Base-by-base conservation (phyloP, 2,329 filamentous ascomycete species). In the Scleromitrula shiraiana region DNA sequence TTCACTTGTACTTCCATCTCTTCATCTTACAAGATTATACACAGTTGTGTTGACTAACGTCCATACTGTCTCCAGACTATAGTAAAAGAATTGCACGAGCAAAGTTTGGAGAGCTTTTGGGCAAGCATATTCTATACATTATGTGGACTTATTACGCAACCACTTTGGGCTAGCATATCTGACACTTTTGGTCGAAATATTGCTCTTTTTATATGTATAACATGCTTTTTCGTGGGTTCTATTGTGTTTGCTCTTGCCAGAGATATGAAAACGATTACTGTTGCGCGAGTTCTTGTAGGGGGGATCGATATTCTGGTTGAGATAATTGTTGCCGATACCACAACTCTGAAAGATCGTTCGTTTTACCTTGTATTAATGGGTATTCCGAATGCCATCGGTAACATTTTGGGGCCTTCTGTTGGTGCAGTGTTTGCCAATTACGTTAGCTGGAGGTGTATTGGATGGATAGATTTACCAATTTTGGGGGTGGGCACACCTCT, bases 101-200 rank as follows among this genome's bases (percentile, higher is more conserved):
- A 67, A 0, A 74, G 73, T 2, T 69, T 78, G 20, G 70, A 84
- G 63, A 77, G 78, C 0, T 85, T 85, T 58, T 86, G 82, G 82
- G 74, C 79, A 10, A 82, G 80, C 77, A 7, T 82, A 5, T 78
- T 83, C 1, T 89, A 82, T 62, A 69, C 86, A 3, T 74, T 88
- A 15, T 79, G 78, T 19, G 78, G 77, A 57, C 78, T 82, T 0
- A 78, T 82, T 0, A 72, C 72, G 3, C 76, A 75, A 1, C 82
- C 83, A 0, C 75, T 83, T n/a, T 88, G 83, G 82, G 80, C 79
- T 12, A 74, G 72, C 50, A 58, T 77, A n/a, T 71, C 70, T 2
- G 74, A 78, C 46, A 74, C 77, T 32, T 76, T 69, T 66, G 75
- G 75, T 5, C 68, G 74, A 3, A 76, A 75, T 53, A 68, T 68